Conservation (phyloP, 192 early-diverging fungal species). For the Coemansia sp. region DNA sequence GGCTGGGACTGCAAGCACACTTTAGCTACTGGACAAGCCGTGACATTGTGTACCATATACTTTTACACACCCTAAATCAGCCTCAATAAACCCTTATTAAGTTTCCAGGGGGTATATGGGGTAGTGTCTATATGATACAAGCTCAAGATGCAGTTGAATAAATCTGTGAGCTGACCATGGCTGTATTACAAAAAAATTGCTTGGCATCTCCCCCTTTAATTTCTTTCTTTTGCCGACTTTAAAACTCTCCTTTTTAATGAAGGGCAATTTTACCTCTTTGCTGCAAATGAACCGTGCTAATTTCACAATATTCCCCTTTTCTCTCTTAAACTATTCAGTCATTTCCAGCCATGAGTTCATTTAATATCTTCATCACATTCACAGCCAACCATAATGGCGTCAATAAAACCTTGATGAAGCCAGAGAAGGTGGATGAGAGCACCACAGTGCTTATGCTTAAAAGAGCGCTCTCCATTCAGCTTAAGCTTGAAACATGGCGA, state of each 20-base stretch:
- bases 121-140: constrained; percentile 64
- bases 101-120: constrained; percentile 21
- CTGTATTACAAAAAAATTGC: constrained; percentile 95
- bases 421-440: not conserved
- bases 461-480: not conserved
- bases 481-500: constrained; percentile 3
- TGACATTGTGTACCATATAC: constrained; percentile 44
- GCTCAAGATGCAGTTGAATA: constrained; percentile 77
- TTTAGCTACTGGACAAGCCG: constrained; percentile 53
- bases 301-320: too few relatives aligned
- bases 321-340: not conserved
- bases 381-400: not conserved
- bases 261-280: too few relatives aligned
- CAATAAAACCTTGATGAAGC: not conserved
- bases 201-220: too few relatives aligned
- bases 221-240: too few relatives aligned
- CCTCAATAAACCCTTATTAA: constrained; percentile 9
- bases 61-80: not conserved
- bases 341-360: not conserved
- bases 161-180: constrained; percentile 94
- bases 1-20: constrained; percentile 51
- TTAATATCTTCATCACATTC: constrained; percentile 1
- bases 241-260: too few relatives aligned
- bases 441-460: not conserved
- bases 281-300: too few relatives aligned